Percentiles rank a stretch among this genome's conserved stretches.
phyloP scores from a whole-genome alignment of 2,329 filamentous ascomycete genomes.

The Aspergillus fischeri region DNA sequence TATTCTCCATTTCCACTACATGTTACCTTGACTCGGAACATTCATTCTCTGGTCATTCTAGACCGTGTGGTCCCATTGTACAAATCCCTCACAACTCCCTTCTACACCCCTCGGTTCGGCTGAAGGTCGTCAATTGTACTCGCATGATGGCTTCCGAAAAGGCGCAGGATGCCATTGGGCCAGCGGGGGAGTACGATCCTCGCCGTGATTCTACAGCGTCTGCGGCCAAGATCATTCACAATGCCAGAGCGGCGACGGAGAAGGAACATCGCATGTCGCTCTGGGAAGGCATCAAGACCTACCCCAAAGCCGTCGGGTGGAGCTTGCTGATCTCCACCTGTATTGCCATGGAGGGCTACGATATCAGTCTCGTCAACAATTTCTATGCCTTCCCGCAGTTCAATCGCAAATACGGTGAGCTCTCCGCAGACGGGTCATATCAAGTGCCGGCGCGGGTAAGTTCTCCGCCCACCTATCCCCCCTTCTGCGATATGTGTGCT shows the following conservation, averaged over 20 bases:
- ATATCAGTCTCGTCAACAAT: conserved; percentile 75
- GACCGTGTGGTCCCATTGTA: neutral
- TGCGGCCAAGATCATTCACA: conserved; percentile 33
- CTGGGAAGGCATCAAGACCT: conserved; percentile 71
- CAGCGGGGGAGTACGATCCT: conserved; percentile 14
- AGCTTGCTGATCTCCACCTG: conserved; percentile 83
- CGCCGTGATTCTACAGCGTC: conserved; percentile 19
- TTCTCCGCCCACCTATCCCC: neutral
- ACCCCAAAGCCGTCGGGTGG: conserved; percentile 83
- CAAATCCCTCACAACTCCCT: neutral
- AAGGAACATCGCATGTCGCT: conserved; percentile 65
- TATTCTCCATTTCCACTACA: neutral
- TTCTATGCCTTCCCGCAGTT: conserved; percentile 56
- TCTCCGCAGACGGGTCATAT: conserved; percentile 30
- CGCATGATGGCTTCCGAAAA: conserved; percentile 25
- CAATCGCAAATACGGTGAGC: conserved; percentile 39
- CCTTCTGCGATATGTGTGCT: conserved; percentile 4
- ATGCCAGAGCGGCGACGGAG: conserved; percentile 41
- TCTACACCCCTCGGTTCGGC: neutral
- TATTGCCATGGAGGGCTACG: conserved; percentile 89
- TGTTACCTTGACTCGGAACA: neutral
- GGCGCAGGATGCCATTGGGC: conserved; percentile 25
- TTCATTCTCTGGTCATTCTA: neutral
- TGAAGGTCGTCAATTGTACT: neutral
- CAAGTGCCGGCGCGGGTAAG: conserved; percentile 38